phyloP scores from a whole-genome alignment of 176 grass and related monocot genomes.

The Metroxylon sagu region DNA sequence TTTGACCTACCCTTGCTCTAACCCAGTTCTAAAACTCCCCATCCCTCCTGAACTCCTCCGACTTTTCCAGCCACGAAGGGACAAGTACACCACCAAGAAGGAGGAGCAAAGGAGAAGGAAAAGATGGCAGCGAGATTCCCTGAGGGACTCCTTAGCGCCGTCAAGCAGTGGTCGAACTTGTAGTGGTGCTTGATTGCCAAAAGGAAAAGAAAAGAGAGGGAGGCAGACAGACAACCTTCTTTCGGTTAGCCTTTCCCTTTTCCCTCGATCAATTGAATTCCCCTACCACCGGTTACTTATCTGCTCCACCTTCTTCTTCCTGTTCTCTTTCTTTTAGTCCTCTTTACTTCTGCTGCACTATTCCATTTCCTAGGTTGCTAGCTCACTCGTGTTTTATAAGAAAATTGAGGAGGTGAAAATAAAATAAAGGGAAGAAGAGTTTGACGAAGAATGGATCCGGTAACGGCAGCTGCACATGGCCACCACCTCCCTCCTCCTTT shows the following conservation, averaged over 20 bases:
- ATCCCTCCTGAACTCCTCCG: background rate
- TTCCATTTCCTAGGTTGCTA: conserved; percentile 53
- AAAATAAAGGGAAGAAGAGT: conserved; percentile 23
- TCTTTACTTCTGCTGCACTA: conserved; percentile 36
- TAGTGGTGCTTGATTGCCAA: background rate
- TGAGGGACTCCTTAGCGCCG: no score
- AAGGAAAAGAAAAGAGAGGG: conserved; percentile 31
- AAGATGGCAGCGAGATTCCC: no score
- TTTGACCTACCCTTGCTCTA: conserved; percentile 16
- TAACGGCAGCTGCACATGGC: conserved; percentile 38
- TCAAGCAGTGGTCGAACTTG: no score
- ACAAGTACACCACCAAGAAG: no score
- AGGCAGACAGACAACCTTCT: conserved; percentile 26
- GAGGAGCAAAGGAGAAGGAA: no score
- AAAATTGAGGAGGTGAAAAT: conserved; percentile 23
- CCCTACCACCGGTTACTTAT: no score
- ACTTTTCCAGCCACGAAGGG: background rate
- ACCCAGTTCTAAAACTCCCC: background rate
- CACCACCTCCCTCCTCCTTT: conserved; percentile 86
- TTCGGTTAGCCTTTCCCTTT: conserved; percentile 11
- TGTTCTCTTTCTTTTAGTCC: conserved; percentile 7
- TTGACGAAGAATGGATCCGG: conserved; percentile 50
- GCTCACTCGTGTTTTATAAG: conserved; percentile 18
- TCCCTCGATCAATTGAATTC: no score
- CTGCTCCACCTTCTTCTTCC: background rate